A percentile compares a stretch with the other conserved stretches of the same genome.
Conservation (phyloP, 805 yeast genomes). For the Wickerhamomyces kurtzmanii region DNA sequence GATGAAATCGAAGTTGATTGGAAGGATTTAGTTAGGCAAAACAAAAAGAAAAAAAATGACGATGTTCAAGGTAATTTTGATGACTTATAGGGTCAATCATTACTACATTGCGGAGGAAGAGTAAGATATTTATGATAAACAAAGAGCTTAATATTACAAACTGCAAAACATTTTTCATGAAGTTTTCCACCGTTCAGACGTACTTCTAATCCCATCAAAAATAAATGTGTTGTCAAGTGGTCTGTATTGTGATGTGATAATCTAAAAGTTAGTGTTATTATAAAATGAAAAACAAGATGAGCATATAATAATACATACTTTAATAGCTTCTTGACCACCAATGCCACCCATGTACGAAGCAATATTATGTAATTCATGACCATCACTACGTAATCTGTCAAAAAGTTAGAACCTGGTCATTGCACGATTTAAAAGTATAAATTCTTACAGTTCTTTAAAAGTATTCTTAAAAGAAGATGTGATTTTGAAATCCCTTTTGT, state of each 20-base stretch:
- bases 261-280: constrained; percentile 4
- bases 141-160: no score
- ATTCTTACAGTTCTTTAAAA: no score
- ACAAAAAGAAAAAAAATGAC: constrained; percentile 45
- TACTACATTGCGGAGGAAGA: no score
- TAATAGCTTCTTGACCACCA: constrained; percentile 76
- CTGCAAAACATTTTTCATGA: constrained; percentile 5
- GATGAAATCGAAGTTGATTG: constrained; percentile 62
- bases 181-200: constrained; percentile 30
- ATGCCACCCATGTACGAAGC: constrained; percentile 76
- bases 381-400: constrained; percentile 30
- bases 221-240: constrained; percentile 65
- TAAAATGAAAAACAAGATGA: background rate
- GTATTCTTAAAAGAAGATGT: no score
- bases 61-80: constrained; percentile 48
- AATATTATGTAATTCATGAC: constrained; percentile 43
- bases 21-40: constrained; percentile 70
- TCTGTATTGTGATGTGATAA: constrained; percentile 67
- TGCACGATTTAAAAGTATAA: no score
- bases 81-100: constrained; percentile 38
- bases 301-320: constrained; percentile 22
- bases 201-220: constrained; percentile 62
- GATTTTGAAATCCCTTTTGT: no score
- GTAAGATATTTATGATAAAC: no score
- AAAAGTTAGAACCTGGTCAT: no score